phyloP scores from a whole-genome alignment of 2,329 filamentous ascomycete species.

The Grosmannia huntii region DNA sequence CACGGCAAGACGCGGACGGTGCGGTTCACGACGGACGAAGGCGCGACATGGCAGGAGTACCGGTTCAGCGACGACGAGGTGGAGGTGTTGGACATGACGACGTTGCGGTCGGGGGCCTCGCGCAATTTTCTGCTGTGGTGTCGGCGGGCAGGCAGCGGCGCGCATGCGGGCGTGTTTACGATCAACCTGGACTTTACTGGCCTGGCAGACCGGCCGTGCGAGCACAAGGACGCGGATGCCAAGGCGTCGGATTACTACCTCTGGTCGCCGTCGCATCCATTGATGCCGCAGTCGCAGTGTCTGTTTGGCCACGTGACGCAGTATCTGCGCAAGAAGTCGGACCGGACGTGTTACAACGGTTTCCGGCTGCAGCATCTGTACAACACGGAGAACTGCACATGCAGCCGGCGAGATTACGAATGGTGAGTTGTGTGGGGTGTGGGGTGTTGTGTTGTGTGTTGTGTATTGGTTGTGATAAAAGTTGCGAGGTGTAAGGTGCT shows the following conservation, averaged over 20 bases:
- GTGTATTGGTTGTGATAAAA: too few species aligned
- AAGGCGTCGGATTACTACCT: slow-evolving; percentile 61
- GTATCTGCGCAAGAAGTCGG: slow-evolving; percentile 82
- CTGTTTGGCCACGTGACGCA: slow-evolving; percentile 83
- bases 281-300: slow-evolving; percentile 58
- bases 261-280: slow-evolving; percentile 79
- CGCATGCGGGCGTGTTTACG: slow-evolving; percentile 46
- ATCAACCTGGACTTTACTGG: slow-evolving; percentile 84
- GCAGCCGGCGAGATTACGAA: slow-evolving; percentile 78
- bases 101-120: slow-evolving; percentile 76
- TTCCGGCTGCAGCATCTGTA: slow-evolving; percentile 58
- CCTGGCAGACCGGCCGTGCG: slow-evolving; percentile 60
- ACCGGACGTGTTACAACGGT: slow-evolving; percentile 70
- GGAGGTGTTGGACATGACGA: slow-evolving; percentile 68
- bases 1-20: slow-evolving; percentile 49
- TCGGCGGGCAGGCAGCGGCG: slow-evolving; percentile 33
- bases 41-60: slow-evolving; percentile 64
- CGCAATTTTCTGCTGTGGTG: slow-evolving; percentile 91
- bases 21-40: slow-evolving; percentile 47
- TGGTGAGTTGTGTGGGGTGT: slow-evolving; percentile 47
- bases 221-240: slow-evolving; percentile 45
- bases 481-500: background rate
- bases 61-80: slow-evolving; percentile 59
- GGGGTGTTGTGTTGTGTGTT: background rate
- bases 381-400: slow-evolving; percentile 66